Base-by-base conservation (phyloP, 2,329 filamentous ascomycete genomes). In the Hymenotorrendiella dingleyae region DNA sequence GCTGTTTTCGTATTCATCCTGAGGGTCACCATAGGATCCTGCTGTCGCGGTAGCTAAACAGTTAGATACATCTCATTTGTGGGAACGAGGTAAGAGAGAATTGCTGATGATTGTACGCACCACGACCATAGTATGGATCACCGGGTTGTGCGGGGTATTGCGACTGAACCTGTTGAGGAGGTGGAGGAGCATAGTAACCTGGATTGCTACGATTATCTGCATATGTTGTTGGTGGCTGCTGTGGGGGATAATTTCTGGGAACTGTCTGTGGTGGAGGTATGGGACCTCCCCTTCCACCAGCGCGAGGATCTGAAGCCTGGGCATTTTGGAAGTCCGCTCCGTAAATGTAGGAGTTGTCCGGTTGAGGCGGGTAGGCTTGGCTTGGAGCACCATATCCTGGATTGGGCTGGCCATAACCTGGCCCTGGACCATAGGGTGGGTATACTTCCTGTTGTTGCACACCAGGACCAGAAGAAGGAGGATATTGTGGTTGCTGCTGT, bases 51-150 rank as follows among this genome's bases (percentile, higher is more conserved):
- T 33, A 45, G 53, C 57, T 61, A 53, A 56, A 52, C 48, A 49
- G 56, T 62, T 61, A 61, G 59, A 59, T 29, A 54, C 42, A 46
- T 51, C 48, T 54, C 48, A 47, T 48, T 53, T 41, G 20, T 29
- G 37, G 47, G 27, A 39, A 22, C 33, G 23, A 37, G 26, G 46
- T 39, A 42, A 45, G 42, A 37, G 48, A 48, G 48, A 47, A 40
- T 46, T 45, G 49, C 38, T 43, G 46, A 45, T 60, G 43, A 53
- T 46, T 50, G 66, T 74, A 80, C 72, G 71, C 71, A 76, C 77
- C 75, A 70, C 76, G 76, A 66, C 74, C 74, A 32, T 73, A 76
- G 51, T 72, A 71, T 34, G 74, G 65, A 60, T 78, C 75, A 59
- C 66, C 60, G 47, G 72, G 67, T 56, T 73, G 72, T 19, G 53